phyloP scores from a whole-genome alignment of 1,284 basidiomycete genomes.

The Papiliotrema laurentii region DNA sequence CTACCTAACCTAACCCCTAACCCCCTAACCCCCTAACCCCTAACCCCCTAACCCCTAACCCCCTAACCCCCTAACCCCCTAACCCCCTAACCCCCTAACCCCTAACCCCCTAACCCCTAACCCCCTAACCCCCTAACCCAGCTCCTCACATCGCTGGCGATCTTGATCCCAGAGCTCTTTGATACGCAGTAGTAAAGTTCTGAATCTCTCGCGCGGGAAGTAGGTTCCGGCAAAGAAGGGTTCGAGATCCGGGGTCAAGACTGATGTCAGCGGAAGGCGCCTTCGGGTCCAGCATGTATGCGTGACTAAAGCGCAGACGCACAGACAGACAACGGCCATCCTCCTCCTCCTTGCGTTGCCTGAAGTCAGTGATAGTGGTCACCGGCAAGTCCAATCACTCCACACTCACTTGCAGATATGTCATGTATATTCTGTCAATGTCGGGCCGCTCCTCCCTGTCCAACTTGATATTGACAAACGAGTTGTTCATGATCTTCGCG shows the following conservation, averaged over 20 bases:
- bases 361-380: background rate
- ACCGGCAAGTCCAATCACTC: background rate
- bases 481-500: conserved; percentile 51
- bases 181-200: conserved; percentile 27
- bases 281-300: too few relatives aligned
- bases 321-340: conserved; percentile 52
- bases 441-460: conserved; percentile 53
- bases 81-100: too few relatives aligned
- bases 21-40: too few relatives aligned
- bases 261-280: conserved; percentile 13
- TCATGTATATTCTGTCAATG: conserved; percentile 53
- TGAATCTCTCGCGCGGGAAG: conserved; percentile 43
- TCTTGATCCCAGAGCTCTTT: conserved; percentile 36
- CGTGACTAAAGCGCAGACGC: conserved; percentile 1
- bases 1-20: too few relatives aligned
- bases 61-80: too few relatives aligned
- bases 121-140: conserved; percentile 25
- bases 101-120: too few relatives aligned
- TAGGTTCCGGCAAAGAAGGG: conserved; percentile 52
- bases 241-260: conserved; percentile 50
- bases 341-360: conserved; percentile 50
- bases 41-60: too few relatives aligned
- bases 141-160: conserved; percentile 21
- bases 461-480: conserved; percentile 52
- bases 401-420: conserved; percentile 45